Conservation (phyloP, 1,284 basidiomycete species). For the Mycena sp. region DNA sequence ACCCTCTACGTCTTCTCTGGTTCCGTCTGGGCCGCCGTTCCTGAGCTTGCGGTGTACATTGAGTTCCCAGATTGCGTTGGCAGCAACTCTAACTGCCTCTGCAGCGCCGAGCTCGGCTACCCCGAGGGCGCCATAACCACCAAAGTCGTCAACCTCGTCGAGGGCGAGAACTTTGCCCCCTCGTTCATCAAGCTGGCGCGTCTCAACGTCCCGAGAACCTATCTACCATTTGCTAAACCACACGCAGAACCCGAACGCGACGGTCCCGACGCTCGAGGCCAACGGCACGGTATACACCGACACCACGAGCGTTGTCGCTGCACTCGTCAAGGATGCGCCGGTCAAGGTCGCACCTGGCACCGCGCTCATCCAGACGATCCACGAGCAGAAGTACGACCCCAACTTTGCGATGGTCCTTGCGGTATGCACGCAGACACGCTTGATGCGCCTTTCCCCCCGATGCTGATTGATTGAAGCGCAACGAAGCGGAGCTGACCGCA, state of each 20-base stretch:
- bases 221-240: too few relatives aligned
- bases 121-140: slow-evolving; percentile 45
- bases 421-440: not conserved
- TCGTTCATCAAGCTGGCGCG: slow-evolving; percentile 43
- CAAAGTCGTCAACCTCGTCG: slow-evolving; percentile 50
- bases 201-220: too few relatives aligned
- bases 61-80: too few relatives aligned
- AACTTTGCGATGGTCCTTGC: slow-evolving; percentile 59
- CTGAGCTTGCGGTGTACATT: slow-evolving; percentile 33
- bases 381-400: slow-evolving; percentile 65
- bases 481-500: slow-evolving; percentile 60
- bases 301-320: slow-evolving; percentile 58
- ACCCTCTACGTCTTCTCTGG: slow-evolving; percentile 53
- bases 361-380: slow-evolving; percentile 51
- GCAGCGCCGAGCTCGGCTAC: slow-evolving; percentile 53
- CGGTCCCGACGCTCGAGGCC: slow-evolving; percentile 60
- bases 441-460: not conserved
- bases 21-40: slow-evolving; percentile 57
- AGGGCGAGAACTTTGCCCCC: slow-evolving; percentile 72
- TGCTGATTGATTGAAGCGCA: slow-evolving; percentile 45
- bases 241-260: slow-evolving; percentile 48
- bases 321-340: slow-evolving; percentile 56
- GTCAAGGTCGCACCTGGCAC: slow-evolving; percentile 46
- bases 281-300: slow-evolving; percentile 55
- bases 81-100: slow-evolving; percentile 31